Conservation (phyloP, 1,139 yeast species). For the Kluyveromyces sp. region DNA sequence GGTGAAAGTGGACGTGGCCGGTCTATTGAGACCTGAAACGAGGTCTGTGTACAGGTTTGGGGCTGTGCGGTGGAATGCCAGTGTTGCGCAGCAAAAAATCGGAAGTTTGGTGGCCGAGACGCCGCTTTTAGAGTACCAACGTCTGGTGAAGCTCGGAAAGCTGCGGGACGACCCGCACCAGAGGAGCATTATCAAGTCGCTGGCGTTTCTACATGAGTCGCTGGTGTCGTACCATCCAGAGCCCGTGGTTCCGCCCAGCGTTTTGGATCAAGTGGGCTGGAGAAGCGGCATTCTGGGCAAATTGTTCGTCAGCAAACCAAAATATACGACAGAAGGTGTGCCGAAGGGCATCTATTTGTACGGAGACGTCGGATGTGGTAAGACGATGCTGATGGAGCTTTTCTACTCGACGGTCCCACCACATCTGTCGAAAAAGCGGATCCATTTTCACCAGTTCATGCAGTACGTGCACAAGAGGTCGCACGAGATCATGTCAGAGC, state of each 20-base stretch:
- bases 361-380: constrained; percentile 98
- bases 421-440: constrained; percentile 66
- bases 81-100: not conserved
- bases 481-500: constrained; percentile 48
- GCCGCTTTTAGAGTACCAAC: constrained; percentile 59
- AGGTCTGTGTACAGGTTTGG: not conserved
- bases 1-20: too few relatives aligned
- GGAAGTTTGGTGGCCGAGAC: constrained; percentile 12
- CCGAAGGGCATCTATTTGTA: constrained; percentile 84
- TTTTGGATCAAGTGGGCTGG: constrained; percentile 41
- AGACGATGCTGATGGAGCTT: constrained; percentile 95
- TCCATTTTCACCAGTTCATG: constrained; percentile 97
- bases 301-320: constrained; percentile 14
- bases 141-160: constrained; percentile 44
- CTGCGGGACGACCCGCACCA: constrained; percentile 65
- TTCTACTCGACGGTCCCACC: constrained; percentile 77
- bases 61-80: constrained; percentile 2
- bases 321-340: constrained; percentile 29
- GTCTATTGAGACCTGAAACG: too few relatives aligned
- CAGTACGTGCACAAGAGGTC: constrained; percentile 84
- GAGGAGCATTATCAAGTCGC: constrained; percentile 46
- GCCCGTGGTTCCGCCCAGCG: constrained; percentile 41
- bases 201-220: constrained; percentile 46
- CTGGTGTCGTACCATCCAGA: constrained; percentile 52
- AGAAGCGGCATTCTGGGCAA: constrained; percentile 35